Evolutionary conservation across 768 basidiomycete genomes (phyloP).

Genomic region (Suillus discolor): DNA sequence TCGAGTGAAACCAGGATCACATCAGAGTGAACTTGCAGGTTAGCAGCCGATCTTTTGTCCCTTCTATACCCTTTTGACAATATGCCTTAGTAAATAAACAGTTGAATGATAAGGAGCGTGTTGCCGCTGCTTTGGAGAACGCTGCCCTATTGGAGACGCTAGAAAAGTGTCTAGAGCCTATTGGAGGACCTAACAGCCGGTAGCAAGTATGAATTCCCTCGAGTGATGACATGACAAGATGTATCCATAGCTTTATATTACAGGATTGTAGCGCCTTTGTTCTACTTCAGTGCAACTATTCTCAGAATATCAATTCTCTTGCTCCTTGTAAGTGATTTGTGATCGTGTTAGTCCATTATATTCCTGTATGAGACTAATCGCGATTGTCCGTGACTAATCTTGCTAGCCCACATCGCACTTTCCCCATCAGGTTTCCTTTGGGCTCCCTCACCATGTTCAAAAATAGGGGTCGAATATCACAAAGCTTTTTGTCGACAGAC

Average conservation of each 20-base stretch:
- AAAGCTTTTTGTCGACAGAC: slow-evolving; percentile 2
- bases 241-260: slow-evolving; percentile 10
- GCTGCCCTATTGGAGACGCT: slow-evolving; percentile 82
- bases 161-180: slow-evolving; percentile 69
- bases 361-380: not conserved
- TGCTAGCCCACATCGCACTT: not conserved
- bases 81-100: slow-evolving; percentile 86
- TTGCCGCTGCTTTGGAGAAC: slow-evolving; percentile 96
- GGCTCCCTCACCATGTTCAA: slow-evolving; percentile 1
- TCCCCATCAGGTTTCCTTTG: not conserved
- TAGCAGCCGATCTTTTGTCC: slow-evolving; percentile 24
- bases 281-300: not conserved
- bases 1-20: slow-evolving; percentile 88
- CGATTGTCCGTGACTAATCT: not conserved
- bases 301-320: not conserved
- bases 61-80: not conserved
- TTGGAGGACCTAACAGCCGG: slow-evolving; percentile 13
- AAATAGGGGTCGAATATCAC: slow-evolving; percentile 15
- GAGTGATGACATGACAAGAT: not conserved
- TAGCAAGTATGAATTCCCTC: not conserved
- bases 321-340: not conserved
- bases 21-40: slow-evolving; percentile 94
- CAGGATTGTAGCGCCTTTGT: slow-evolving; percentile 6
- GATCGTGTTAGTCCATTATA: not conserved
- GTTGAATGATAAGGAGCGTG: slow-evolving; percentile 97